Base-by-base conservation (phyloP, 1,284 basidiomycete genomes). In the Polyporus tsugae region DNA sequence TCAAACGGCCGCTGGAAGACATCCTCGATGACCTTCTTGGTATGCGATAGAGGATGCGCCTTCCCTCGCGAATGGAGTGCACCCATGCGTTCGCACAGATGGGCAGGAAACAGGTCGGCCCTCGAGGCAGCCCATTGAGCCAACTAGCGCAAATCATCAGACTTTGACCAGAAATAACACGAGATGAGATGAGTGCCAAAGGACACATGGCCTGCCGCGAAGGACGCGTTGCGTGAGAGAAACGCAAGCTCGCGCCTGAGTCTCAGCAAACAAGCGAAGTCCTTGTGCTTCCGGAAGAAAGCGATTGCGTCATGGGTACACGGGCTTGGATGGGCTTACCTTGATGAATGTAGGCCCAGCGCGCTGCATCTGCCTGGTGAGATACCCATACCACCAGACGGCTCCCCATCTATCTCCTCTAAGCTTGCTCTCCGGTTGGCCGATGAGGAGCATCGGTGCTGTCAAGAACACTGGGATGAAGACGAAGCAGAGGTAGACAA, bases 321-420 rank as follows among this genome's bases (percentile, higher is more conserved):
- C 15, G 33, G 6, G 39, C 38, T 41, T 2, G 41, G 29, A 17
- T 19, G 25, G 1, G 78, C 82, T 71, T 73, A 94, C 95, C 88
- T 99, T 99, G 81, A 96, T 96, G 79, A 99, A 99, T 0, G 96
- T 98, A 4, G 98, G 98, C 0, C 98, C 98, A 6, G 97, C 97
- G 11, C 90, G 84, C 80, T 97, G 92, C 97, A 99, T 99, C 78
- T 93, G 93, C 65, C 84, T 83, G 17, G 97, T 96, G 9, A 99
- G 84, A 69, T 96, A 88, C 22, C 87, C 87, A 79, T 98, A 99
- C 98, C 98, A 99, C 96, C 95, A 98, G 1, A 95, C 85, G 4
- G 94, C 93, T 64, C 95, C 93, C 91, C 92, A 94, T 74, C 88
- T 87, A 72, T 95, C 94, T 39, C 92, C 91, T 15, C 84, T 85